These are phyloP conservation scores for Besnoitia besnoiti DNA, from an alignment of 169 alveolate genomes.

Conservation along the genomic window DNA sequence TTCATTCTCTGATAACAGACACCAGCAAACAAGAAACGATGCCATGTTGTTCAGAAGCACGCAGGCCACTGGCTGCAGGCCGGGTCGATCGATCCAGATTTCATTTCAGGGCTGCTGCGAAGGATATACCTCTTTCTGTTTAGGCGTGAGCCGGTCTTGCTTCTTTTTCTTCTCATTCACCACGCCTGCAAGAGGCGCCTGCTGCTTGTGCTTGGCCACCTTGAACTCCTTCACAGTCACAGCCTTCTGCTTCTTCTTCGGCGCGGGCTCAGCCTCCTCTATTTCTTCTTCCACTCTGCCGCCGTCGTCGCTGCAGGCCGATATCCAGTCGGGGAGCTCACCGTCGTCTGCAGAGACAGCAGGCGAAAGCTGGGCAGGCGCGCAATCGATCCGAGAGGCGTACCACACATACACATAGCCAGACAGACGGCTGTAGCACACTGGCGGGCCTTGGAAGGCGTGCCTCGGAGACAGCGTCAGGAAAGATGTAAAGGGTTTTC, in stretches of 20 bases:
- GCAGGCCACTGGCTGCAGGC: too few relatives aligned
- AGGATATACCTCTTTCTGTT: background rate
- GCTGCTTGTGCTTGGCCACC: background rate
- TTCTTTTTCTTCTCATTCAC: slow-evolving; percentile 7
- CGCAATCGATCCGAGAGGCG: too few relatives aligned
- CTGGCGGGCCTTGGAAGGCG: too few relatives aligned
- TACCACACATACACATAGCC: too few relatives aligned
- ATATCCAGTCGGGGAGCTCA: slow-evolving; percentile 15
- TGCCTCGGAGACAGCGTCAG: too few relatives aligned
- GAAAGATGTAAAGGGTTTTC: too few relatives aligned
- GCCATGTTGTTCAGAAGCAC: too few relatives aligned
- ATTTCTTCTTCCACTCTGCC: background rate
- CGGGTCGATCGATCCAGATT: too few relatives aligned
- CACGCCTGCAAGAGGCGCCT: background rate
- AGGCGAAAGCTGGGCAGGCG: background rate
- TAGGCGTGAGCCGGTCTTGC: slow-evolving; percentile 2
- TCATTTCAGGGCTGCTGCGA: background rate
- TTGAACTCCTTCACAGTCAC: slow-evolving; percentile 16
- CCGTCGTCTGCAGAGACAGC: background rate
- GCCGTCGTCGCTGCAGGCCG: slow-evolving; percentile 38
- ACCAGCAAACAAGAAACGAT: background rate
- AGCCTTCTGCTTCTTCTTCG: background rate
- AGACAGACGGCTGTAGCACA: too few relatives aligned
- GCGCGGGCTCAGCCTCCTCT: background rate
- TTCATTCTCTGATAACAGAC: slow-evolving; percentile 42